Evolutionary conservation across 495 filamentous ascomycete species (phyloP), one percentile per base, ranked within the genome.

Genomic region (Aspergillus saccharolyticus): DNA sequence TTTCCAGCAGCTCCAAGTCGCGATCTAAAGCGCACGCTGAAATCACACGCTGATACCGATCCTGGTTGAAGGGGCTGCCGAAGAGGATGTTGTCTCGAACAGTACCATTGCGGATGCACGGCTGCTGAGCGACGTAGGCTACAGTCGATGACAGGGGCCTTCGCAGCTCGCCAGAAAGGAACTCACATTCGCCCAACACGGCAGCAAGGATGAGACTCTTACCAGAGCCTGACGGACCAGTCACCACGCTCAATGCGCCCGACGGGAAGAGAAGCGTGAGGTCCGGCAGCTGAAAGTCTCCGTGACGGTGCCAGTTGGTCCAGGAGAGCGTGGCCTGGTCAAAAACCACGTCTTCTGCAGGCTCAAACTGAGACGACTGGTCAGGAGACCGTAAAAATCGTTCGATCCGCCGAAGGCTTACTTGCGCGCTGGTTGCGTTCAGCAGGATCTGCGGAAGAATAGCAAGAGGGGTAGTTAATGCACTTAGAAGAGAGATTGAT

Each of bases 101-200:
- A 21, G 77, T 85, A 1, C 84, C 84, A 61, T 88, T 88, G 57
- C 89, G 85, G 50, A 90, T 86, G 85, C 86, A 90, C 1, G 87
- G 85, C 20, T 85, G 86, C 67, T 90, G 87, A 10, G 84, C 79
- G 20, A 89, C 85, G 63, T 81, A 90, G 0, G 86, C 86, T 28
- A 88, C 79, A 4, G 22, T 17, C 10, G 22, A 14, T 6, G 1
- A 16, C 19, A 12, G 81, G 66, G 20, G 78, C 66, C 24, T 69
- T 72, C 24, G 77, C 69, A 20, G 53, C 54, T 10, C 15, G 17
- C 78, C 78, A 22, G 62, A 50, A 5, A 77, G 53, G 17, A 72
- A 51, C 16, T 79, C 73, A 39, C 71, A 74, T 61, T 85, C 82
- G 0, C 81, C 82, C 7, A 84, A 66, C 16, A 84, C 74, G 1